Conservation (phyloP, 495 filamentous ascomycete genomes). For the Cryomyces minteri region DNA sequence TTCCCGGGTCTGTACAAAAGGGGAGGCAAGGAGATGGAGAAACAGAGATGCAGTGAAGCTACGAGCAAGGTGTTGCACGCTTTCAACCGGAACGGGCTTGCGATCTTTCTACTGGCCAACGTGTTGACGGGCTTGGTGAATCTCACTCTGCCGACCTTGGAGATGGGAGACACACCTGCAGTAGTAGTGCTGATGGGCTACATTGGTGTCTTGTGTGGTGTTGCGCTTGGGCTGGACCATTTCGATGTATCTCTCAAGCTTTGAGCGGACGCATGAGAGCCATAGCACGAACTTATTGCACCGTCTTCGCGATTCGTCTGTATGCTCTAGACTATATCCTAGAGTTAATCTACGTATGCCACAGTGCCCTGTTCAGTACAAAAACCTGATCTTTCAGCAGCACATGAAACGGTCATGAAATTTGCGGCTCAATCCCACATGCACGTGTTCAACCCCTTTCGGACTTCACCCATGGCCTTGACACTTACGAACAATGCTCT, state of each 20-base stretch:
- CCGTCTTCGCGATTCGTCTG: too few relatives aligned
- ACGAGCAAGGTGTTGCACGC: constrained; percentile 64
- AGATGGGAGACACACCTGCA: constrained; percentile 37
- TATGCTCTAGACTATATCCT: too few relatives aligned
- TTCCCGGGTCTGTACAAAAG: constrained; percentile 54
- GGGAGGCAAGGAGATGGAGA: constrained; percentile 27
- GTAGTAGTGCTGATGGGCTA: constrained; percentile 65
- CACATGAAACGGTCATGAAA: too few relatives aligned
- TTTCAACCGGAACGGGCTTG: constrained; percentile 77
- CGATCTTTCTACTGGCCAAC: constrained; percentile 77
- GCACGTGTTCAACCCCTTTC: too few relatives aligned
- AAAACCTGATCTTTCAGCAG: too few relatives aligned
- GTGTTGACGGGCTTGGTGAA: constrained; percentile 79
- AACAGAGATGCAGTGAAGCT: constrained; percentile 38
- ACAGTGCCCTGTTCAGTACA: too few relatives aligned
- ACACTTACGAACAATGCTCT: too few relatives aligned
- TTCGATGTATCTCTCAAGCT: constrained; percentile 60
- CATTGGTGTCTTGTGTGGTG: constrained; percentile 38
- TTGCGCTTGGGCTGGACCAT: constrained; percentile 54
- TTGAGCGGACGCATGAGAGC: constrained; percentile 17
- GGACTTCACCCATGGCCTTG: too few relatives aligned
- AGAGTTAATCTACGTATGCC: too few relatives aligned
- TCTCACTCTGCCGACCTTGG: constrained; percentile 62
- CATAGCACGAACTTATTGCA: too few relatives aligned
- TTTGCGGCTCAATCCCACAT: too few relatives aligned